phyloP scores from a whole-genome alignment of 345 rosid species.

The Trapa incisa region DNA sequence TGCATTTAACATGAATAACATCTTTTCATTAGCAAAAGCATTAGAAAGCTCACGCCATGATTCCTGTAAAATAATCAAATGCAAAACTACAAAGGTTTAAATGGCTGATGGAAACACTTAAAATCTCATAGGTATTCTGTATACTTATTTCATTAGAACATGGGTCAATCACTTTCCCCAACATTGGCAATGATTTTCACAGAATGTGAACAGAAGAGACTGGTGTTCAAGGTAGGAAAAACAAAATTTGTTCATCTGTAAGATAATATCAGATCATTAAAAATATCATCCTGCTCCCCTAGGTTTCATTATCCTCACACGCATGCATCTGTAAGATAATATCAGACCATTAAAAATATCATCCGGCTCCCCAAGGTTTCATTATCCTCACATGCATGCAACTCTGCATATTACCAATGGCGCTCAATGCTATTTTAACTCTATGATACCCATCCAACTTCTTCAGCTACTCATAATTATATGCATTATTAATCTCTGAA shows the following conservation, averaged over 20 bases:
- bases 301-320: background rate
- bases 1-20: conserved; percentile 60
- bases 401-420: background rate
- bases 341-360: too few species aligned
- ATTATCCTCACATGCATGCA: background rate
- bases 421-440: background rate
- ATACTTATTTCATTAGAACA: background rate
- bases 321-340: background rate
- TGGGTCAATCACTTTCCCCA: background rate
- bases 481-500: background rate
- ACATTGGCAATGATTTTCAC: too few species aligned
- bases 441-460: background rate
- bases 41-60: conserved; percentile 84
- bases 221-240: too few species aligned
- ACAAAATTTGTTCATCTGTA: background rate
- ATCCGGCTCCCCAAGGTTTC: background rate
- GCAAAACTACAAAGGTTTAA: conserved; percentile 4
- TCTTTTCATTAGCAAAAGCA: conserved; percentile 74
- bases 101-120: background rate
- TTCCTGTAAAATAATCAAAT: conserved; percentile 39
- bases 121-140: background rate
- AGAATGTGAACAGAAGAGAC: background rate
- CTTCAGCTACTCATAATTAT: background rate
- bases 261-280: background rate
- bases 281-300: background rate